Evolutionary conservation across 495 filamentous ascomycete species (phyloP).

Genomic region (Penicillium fimorum): DNA sequence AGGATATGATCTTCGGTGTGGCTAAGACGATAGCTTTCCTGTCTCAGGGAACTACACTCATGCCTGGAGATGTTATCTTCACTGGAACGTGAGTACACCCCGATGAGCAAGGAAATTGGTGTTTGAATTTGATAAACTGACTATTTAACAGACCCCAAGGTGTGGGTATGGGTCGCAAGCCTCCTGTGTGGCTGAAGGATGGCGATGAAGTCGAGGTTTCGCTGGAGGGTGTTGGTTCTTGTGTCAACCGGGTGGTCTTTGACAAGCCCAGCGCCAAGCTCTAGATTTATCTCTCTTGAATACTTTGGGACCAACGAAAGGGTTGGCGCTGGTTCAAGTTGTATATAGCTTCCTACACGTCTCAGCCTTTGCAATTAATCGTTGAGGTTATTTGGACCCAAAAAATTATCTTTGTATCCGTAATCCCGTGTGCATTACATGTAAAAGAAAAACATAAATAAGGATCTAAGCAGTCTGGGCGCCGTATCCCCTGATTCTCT

Average conservation of each 20-base stretch:
- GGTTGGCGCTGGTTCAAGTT: background rate
- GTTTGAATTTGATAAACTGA: background rate
- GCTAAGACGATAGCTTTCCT: constrained; percentile 71
- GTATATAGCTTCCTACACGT: constrained; percentile 1
- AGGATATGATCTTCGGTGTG: constrained; percentile 81
- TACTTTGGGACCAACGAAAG: background rate
- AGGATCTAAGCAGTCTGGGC: constrained; percentile 56
- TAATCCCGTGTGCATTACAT: constrained; percentile 14
- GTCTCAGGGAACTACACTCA: constrained; percentile 71
- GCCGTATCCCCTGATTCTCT: constrained; percentile 77
- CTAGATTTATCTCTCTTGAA: constrained; percentile 11
- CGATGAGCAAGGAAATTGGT: background rate
- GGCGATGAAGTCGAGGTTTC: constrained; percentile 76
- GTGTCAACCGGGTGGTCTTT: constrained; percentile 71
- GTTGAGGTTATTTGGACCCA: background rate
- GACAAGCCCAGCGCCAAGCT: constrained; percentile 56
- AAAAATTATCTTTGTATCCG: background rate
- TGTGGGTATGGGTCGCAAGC: constrained; percentile 74
- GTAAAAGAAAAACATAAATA: constrained; percentile 9
- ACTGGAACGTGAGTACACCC: constrained; percentile 69
- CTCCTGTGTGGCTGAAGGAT: constrained; percentile 73
- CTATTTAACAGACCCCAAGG: constrained; percentile 61
- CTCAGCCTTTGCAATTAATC: constrained; percentile 5
- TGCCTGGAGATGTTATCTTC: constrained; percentile 81
- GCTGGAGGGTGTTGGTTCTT: constrained; percentile 69